A percentile compares a stretch with the other conserved stretches of the same genome.
These are phyloP conservation scores for Iberis amara DNA, from an alignment of 441 rosid species.

Conservation along the genomic window DNA sequence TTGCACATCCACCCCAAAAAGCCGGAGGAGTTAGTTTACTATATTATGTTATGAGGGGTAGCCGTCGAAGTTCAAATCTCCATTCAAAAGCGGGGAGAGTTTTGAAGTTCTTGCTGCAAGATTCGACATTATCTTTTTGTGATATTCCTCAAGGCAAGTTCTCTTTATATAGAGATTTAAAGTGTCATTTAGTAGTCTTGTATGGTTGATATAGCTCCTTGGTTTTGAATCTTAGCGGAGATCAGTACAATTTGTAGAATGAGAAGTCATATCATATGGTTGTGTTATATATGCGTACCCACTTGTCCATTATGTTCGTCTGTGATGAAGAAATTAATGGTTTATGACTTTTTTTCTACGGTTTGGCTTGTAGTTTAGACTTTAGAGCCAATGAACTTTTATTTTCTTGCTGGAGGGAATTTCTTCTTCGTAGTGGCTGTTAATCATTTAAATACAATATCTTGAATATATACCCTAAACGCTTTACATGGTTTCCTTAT, in stretches of 20 bases:
- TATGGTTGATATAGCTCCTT: constrained; percentile 4
- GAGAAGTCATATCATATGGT: constrained; percentile 14
- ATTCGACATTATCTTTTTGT: constrained; percentile 44
- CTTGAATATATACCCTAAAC: constrained; percentile 9
- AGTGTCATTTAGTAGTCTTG: background rate
- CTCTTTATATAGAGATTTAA: constrained; percentile 21
- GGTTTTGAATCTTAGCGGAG: constrained; percentile 13
- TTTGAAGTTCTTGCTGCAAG: constrained; percentile 46
- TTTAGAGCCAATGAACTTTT: constrained; percentile 10
- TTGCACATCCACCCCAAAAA: constrained; percentile 39
- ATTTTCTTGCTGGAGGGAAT: constrained; percentile 15
- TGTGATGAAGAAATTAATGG: constrained; percentile 3
- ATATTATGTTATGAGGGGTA: constrained; percentile 64
- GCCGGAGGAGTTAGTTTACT: constrained; percentile 64
- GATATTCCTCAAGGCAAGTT: constrained; percentile 57
- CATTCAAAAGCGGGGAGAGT: constrained; percentile 69
- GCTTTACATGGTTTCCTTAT: constrained; percentile 11
- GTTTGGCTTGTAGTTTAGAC: constrained; percentile 7
- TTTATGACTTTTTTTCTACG: constrained; percentile 4
- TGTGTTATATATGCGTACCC: constrained; percentile 4
- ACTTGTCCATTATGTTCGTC: background rate
- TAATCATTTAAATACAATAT: background rate
- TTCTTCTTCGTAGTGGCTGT: constrained; percentile 5
- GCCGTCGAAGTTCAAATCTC: constrained; percentile 36
- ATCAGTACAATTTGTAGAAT: constrained; percentile 5